These are phyloP conservation scores for Dictyostelium capitatum DNA, from an alignment of 78 protist genomes.

Conservation along the genomic window DNA sequence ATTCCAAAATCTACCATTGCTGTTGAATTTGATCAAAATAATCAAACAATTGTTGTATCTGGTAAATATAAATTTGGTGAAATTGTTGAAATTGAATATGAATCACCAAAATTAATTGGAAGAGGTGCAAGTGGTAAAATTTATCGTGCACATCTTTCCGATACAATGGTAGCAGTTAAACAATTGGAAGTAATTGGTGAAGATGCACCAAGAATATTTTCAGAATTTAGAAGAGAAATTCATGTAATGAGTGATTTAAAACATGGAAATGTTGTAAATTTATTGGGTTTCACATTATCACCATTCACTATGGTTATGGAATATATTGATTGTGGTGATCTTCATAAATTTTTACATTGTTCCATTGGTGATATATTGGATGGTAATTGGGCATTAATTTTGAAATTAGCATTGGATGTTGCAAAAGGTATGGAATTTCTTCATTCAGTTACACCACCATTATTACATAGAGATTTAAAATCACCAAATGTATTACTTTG, in stretches of 20 bases:
- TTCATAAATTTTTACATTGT: slow-evolving; percentile 58
- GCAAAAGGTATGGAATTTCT: slow-evolving; percentile 80
- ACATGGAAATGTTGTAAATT: slow-evolving; percentile 71
- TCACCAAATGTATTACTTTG: slow-evolving; percentile 73
- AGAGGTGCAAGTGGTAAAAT: slow-evolving; percentile 84
- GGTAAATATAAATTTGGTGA: slow-evolving; percentile 4
- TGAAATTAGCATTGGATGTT: slow-evolving; percentile 75
- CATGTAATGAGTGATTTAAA: slow-evolving; percentile 77
- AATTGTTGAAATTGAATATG: background rate
- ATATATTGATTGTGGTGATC: slow-evolving; percentile 80
- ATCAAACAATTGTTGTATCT: slow-evolving; percentile 9
- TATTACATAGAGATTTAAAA: slow-evolving; percentile 77
- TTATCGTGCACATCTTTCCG: slow-evolving; percentile 46
- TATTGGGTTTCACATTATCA: slow-evolving; percentile 57
- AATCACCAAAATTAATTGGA: slow-evolving; percentile 61
- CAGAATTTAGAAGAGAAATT: slow-evolving; percentile 75
- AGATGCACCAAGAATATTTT: slow-evolving; percentile 77
- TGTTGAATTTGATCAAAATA: slow-evolving; percentile 8
- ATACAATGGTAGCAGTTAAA: slow-evolving; percentile 76
- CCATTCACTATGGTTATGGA: slow-evolving; percentile 83
- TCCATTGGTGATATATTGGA: slow-evolving; percentile 27
- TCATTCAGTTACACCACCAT: slow-evolving; percentile 76
- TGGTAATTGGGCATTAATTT: slow-evolving; percentile 43
- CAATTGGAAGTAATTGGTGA: slow-evolving; percentile 70
- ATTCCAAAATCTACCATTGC: background rate